Base-by-base conservation (phyloP, 306 rosid species). In the Malus sieversii region DNA sequence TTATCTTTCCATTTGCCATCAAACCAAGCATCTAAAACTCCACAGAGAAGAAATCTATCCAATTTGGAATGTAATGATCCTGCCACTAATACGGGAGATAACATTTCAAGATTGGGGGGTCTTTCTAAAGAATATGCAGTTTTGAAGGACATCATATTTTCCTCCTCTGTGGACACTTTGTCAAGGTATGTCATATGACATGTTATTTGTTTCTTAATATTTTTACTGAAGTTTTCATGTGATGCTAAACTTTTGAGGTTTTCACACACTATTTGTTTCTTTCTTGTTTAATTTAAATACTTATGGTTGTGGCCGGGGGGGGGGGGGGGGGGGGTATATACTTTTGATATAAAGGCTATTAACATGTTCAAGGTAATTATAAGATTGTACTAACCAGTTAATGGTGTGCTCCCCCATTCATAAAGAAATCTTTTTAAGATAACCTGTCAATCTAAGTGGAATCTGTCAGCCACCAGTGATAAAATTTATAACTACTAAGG, bases 81-180 rank as follows among this genome's bases (percentile, higher is more conserved):
- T 60, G 82, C 68, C 71, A 82, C 84, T 78, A 72, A 78, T 68
- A 70, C 70, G 25, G 68, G 20, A 9, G 68, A 68, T 61, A 74
- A 70, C 64, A 61, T 68, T 75, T 74, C 82, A 68, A 87, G 84
- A 82, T 82, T 94, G 82, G 97, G 96, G 55, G 97, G 95, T 76
- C 90, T 94, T 75, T 91, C 92, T 16, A 85, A 87, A 84, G 98
- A 94, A 80, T 90, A 86, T 77, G 78, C 84, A 66, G 79, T 80
- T 78, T 79, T 94, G 74, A 91, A 86, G 91, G 89, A 82, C 65
- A 88, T 92, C 32, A 86, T 86, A 79, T 66, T 90, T 80, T 77
- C 83, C 66, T 87, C 91, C 11, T 91, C 91, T 52, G 58, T 69
- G 29, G 77, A 86, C 86, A 74, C 78, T 61, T 78, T 91, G 65